phyloP scores from a whole-genome alignment of 1,284 basidiomycete species.

The Polyporus tsugae region DNA sequence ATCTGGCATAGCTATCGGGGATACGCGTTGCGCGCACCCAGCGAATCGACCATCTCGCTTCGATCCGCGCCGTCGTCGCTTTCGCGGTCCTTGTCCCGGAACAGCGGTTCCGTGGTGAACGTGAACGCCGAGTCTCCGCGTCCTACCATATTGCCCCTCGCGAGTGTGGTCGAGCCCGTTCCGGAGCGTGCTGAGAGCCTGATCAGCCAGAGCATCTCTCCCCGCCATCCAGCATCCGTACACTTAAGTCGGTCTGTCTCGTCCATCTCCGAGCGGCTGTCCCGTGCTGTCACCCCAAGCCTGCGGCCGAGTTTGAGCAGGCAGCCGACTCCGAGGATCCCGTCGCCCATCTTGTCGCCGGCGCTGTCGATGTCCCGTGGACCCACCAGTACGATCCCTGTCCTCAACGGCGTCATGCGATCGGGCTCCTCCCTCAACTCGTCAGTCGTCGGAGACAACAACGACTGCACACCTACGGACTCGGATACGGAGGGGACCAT shows the following conservation, averaged over 20 bases:
- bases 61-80: conserved; percentile 22
- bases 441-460: conserved; percentile 13
- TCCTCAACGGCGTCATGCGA: conserved; percentile 9
- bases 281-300: conserved; percentile 10
- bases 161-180: background rate
- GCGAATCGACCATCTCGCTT: conserved; percentile 30
- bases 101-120: background rate
- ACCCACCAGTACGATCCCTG: background rate
- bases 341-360: conserved; percentile 17
- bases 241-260: conserved; percentile 13
- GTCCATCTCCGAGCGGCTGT: conserved; percentile 20
- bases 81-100: conserved; percentile 9
- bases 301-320: conserved; percentile 20
- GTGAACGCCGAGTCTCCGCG: background rate
- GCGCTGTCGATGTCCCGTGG: conserved; percentile 17
- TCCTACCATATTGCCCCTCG: background rate
- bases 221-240: conserved; percentile 2
- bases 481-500: conserved; percentile 28
- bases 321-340: conserved; percentile 20
- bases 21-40: conserved; percentile 17
- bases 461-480: background rate
- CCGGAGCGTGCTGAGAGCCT: conserved; percentile 6
- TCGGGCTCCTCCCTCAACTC: conserved; percentile 18
- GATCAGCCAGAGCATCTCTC: conserved; percentile 21
- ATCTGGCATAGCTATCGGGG: conserved; percentile 6